These are phyloP conservation scores for Basipetospora chlamydospora DNA, from an alignment of 2,329 filamentous ascomycete genomes.

Conservation along the genomic window DNA sequence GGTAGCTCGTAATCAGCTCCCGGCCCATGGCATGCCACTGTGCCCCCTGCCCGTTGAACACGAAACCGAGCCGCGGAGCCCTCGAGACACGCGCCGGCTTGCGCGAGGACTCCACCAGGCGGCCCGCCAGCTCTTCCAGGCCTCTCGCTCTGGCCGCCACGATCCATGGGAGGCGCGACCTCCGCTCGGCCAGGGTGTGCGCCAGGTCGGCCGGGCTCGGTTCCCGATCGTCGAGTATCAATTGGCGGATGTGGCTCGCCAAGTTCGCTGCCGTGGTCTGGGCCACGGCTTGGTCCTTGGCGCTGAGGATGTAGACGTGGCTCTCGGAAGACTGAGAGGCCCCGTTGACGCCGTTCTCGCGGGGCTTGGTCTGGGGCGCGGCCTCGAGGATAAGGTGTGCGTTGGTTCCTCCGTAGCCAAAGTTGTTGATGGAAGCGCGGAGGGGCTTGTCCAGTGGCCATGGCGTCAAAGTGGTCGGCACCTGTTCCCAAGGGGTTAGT, in stretches of 20 bases:
- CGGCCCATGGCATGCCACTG: constrained; percentile 3
- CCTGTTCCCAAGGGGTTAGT: not conserved
- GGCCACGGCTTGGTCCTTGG: not conserved
- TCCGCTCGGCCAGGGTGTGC: not conserved
- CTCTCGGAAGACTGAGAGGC: too few species aligned
- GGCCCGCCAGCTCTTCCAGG: not conserved
- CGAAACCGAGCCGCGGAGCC: not conserved
- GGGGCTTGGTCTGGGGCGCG: constrained; percentile 1
- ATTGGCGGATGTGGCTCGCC: too few species aligned
- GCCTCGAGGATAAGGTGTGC: constrained; percentile 14
- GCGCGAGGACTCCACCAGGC: not conserved
- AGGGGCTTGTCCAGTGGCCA: constrained; percentile 8
- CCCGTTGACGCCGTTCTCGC: not conserved
- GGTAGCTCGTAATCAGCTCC: constrained; percentile 4
- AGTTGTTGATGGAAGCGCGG: constrained; percentile 14
- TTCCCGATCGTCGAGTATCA: not conserved
- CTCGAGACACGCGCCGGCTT: not conserved
- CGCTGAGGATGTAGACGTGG: not conserved
- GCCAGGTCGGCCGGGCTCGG: not conserved
- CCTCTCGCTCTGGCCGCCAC: too few species aligned
- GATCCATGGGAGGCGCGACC: too few species aligned
- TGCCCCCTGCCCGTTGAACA: constrained; percentile 5
- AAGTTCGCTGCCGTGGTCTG: not conserved
- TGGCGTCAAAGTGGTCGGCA: not conserved
- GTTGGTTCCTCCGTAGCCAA: constrained; percentile 16